phyloP scores from a whole-genome alignment of 148 eudicot genomes.

The Spergularia bocconei region DNA sequence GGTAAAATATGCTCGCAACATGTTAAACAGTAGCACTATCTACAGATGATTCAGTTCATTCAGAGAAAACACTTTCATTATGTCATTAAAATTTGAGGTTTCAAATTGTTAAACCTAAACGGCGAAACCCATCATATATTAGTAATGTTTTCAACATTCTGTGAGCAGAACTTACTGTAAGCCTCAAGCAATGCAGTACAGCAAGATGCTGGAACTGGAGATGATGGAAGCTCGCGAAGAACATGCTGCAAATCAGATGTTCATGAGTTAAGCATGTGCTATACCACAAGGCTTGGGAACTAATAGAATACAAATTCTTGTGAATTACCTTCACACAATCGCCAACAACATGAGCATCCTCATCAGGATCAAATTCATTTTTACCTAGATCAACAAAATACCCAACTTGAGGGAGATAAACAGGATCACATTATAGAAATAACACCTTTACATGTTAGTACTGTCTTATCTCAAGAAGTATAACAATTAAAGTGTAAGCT shows the following conservation, averaged over 20 bases:
- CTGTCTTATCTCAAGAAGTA: not conserved
- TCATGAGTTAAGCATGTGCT: conserved; percentile 8
- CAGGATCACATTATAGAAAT: conserved; percentile 1
- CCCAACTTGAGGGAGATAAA: not conserved
- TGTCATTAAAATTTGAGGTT: not conserved
- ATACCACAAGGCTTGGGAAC: conserved; percentile 1
- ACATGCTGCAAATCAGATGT: conserved; percentile 66
- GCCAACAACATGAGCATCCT: conserved; percentile 98
- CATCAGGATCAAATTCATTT: conserved; percentile 78
- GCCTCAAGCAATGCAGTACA: conserved; percentile 96
- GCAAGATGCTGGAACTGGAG: conserved; percentile 99
- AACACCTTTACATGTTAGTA: not conserved
- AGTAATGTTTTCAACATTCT: not conserved
- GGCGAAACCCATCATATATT: not conserved
- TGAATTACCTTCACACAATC: conserved; percentile 89
- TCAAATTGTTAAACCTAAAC: not conserved
- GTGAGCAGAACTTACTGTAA: conserved; percentile 64
- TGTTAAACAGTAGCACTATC: not conserved
- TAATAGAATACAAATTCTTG: conserved; percentile 9
- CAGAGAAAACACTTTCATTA: not conserved
- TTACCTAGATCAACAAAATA: conserved; percentile 47
- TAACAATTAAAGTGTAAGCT: not conserved
- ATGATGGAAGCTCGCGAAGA: conserved; percentile 97
- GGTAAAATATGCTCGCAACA: not conserved
- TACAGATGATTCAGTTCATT: not conserved